Conservation (phyloP, 2,329 filamentous ascomycete species). For the Fusarium chuoi region DNA sequence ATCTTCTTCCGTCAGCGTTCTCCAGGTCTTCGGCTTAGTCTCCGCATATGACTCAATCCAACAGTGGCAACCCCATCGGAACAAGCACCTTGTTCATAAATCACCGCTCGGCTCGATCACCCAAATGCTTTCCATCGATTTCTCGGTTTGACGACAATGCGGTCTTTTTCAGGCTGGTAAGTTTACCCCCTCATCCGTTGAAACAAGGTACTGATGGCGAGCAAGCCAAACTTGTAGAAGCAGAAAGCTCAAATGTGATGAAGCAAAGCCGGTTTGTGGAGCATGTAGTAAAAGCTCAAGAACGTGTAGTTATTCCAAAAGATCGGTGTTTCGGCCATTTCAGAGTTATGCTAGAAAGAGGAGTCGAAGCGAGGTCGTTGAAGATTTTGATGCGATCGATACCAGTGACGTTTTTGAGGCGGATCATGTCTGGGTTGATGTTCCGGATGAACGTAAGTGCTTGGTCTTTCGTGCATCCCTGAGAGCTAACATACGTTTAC, state of each 20-base stretch:
- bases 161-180: conserved; percentile 40
- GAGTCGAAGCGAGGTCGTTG: neutral
- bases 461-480: accelerated
- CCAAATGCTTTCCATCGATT: neutral
- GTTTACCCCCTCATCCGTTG: neutral
- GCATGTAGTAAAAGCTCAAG: conserved; percentile 32
- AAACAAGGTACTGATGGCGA: neutral
- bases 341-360: neutral
- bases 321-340: conserved; percentile 32
- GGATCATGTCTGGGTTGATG: conserved; percentile 30
- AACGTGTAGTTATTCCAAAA: conserved; percentile 25
- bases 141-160: conserved; percentile 8
- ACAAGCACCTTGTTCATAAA: neutral
- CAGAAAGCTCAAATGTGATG: conserved; percentile 44
- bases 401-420: conserved; percentile 1
- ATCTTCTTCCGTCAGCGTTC: neutral
- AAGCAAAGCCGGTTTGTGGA: conserved; percentile 36
- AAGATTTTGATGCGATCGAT: neutral
- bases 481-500: accelerated
- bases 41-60: neutral
- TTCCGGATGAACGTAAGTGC: conserved; percentile 29
- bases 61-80: neutral
- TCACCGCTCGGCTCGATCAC: neutral
- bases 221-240: conserved; percentile 36
- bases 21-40: neutral